Percentiles rank a stretch among this genome's conserved stretches.
phyloP scores from a whole-genome alignment of 176 grass and related monocot species.

The Oryza australiensis region DNA sequence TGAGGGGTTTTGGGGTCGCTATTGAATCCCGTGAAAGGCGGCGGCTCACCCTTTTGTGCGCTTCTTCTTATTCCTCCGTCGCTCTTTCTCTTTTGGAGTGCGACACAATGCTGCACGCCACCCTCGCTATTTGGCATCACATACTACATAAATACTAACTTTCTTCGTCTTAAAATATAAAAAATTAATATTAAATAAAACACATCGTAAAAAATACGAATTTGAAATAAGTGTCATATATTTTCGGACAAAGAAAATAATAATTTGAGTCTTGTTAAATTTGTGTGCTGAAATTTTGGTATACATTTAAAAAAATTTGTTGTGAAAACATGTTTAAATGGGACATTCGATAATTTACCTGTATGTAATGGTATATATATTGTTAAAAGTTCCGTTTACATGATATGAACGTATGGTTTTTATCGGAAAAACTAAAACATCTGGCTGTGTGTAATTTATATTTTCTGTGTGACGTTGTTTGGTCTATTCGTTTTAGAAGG shows the following conservation, averaged over 20 bases:
- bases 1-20: neutral
- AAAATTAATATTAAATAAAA: too few relatives aligned
- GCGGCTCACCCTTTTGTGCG: neutral
- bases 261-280: neutral
- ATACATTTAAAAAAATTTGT: too few relatives aligned
- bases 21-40: conserved; percentile 27
- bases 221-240: too few relatives aligned
- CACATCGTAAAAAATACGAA: too few relatives aligned
- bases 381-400: neutral
- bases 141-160: too few relatives aligned
- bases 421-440: neutral
- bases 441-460: too few relatives aligned
- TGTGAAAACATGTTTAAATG: neutral
- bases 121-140: neutral
- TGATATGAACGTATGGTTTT: neutral
- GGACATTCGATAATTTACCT: too few relatives aligned
- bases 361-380: too few relatives aligned
- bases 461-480: too few relatives aligned
- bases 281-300: neutral
- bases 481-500: too few relatives aligned
- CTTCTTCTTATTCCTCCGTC: neutral
- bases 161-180: too few relatives aligned
- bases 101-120: neutral
- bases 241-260: too few relatives aligned
- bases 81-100: neutral